Conservation (phyloP, 768 basidiomycete genomes). For the Arthromyces matolae region DNA sequence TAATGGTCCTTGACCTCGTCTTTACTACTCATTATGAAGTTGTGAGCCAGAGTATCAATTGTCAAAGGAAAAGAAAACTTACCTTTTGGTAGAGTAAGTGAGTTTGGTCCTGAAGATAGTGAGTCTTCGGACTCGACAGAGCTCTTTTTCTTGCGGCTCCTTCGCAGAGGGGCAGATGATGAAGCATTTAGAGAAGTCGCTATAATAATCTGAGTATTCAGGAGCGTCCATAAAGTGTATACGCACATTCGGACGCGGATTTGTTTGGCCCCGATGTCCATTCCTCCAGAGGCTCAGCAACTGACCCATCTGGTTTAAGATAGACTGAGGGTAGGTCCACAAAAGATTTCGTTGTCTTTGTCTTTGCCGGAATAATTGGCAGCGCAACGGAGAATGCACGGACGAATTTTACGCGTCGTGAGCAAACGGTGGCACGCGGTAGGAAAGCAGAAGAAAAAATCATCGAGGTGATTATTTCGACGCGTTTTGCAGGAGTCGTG, state of each 20-base stretch:
- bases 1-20: no score
- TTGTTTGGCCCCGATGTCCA: conserved; percentile 33
- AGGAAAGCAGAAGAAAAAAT: conserved; percentile 1
- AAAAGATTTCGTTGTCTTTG: conserved; percentile 46
- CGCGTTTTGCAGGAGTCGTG: conserved; percentile 22
- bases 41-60: no score
- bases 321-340: conserved; percentile 54
- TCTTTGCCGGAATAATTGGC: conserved; percentile 3
- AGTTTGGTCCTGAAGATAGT: no score
- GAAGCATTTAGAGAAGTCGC: neutral
- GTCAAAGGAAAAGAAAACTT: no score
- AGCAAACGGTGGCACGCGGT: neutral
- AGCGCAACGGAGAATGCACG: conserved; percentile 7
- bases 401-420: neutral
- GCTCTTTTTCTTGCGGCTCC: no score
- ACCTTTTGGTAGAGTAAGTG: no score
- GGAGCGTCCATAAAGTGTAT: neutral
- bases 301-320: conserved; percentile 39
- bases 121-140: no score
- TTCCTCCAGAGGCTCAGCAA: conserved; percentile 38
- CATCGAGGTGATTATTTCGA: conserved; percentile 9
- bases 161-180: no score
- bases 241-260: conserved; percentile 5
- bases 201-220: neutral
- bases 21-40: no score